A percentile compares a stretch with the other conserved stretches of the same genome.
phyloP scores from a whole-genome alignment of 164 flowering plant species.

The Annona squamosa region DNA sequence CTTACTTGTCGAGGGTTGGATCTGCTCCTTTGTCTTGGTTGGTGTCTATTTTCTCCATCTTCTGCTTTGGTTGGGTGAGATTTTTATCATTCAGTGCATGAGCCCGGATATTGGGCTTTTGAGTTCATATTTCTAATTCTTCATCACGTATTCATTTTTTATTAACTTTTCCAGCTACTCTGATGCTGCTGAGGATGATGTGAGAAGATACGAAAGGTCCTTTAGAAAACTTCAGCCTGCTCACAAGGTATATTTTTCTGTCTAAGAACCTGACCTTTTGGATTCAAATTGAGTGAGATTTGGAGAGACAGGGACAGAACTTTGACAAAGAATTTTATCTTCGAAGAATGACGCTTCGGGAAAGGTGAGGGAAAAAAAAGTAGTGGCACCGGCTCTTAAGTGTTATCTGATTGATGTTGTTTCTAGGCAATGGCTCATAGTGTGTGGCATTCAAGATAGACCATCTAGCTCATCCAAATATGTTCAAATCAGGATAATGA shows the following conservation, averaged over 20 bases:
- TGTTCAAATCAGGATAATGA: background rate
- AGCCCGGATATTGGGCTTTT: background rate
- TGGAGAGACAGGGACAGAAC: background rate
- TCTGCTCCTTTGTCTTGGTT: background rate
- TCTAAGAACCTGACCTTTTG: background rate
- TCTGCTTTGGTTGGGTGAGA: background rate
- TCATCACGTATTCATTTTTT: background rate
- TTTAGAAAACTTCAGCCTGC: constrained; percentile 56
- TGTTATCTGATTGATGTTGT: background rate
- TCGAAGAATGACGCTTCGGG: background rate
- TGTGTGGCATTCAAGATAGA: background rate
- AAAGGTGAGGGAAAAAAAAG: too few relatives aligned
- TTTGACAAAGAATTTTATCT: background rate
- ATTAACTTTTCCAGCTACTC: constrained; percentile 49
- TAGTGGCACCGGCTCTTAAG: background rate
- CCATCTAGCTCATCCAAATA: background rate
- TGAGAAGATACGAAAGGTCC: constrained; percentile 69
- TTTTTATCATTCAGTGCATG: background rate
- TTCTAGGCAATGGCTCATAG: background rate
- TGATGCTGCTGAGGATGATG: constrained; percentile 82
- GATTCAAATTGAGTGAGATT: background rate
- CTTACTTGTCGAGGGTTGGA: background rate
- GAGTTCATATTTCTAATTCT: background rate
- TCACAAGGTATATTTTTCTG: constrained; percentile 56
- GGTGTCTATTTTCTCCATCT: background rate